These are phyloP conservation scores for Magnusiomyces suaveolens DNA, from an alignment of 1,139 yeast genomes.

Conservation along the genomic window DNA sequence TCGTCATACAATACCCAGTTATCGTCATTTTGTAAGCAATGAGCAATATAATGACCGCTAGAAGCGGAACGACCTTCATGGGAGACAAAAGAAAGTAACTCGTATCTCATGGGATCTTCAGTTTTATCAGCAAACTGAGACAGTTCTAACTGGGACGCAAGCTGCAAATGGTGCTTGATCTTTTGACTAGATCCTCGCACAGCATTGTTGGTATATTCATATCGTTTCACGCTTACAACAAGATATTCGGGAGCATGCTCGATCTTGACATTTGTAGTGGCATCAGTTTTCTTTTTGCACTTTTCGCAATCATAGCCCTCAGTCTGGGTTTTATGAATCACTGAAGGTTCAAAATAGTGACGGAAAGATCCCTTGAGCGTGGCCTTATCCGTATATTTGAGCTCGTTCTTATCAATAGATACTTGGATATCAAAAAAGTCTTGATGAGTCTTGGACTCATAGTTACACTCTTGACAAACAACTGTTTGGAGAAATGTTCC, in stretches of 20 bases:
- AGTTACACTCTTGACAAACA: conserved; percentile 68
- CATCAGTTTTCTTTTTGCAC: conserved; percentile 68
- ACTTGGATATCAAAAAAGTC: conserved; percentile 88
- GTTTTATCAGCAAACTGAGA: conserved; percentile 44
- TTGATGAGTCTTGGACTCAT: conserved; percentile 80
- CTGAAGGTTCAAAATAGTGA: conserved; percentile 75
- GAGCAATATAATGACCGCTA: conserved; percentile 88
- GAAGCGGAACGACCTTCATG: conserved; percentile 91
- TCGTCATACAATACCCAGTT: conserved; percentile 93
- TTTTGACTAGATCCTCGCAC: conserved; percentile 49
- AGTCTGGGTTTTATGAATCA: conserved; percentile 58
- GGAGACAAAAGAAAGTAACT: conserved; percentile 74
- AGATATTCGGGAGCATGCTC: conserved; percentile 82
- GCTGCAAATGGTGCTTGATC: conserved; percentile 76
- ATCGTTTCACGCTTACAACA: conserved; percentile 77
- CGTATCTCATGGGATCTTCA: conserved; percentile 49
- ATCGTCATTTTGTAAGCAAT: conserved; percentile 76
- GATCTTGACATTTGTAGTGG: conserved; percentile 65
- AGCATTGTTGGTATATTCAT: conserved; percentile 51
- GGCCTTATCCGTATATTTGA: conserved; percentile 45
- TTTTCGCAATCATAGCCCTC: conserved; percentile 72
- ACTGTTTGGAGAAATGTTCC: conserved; percentile 80
- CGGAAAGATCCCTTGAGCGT: conserved; percentile 63
- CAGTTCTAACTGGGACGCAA: conserved; percentile 68
- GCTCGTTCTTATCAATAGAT: conserved; percentile 26